phyloP scores from a whole-genome alignment of 2,329 filamentous ascomycete species.

The Dichotomopilus funicola region DNA sequence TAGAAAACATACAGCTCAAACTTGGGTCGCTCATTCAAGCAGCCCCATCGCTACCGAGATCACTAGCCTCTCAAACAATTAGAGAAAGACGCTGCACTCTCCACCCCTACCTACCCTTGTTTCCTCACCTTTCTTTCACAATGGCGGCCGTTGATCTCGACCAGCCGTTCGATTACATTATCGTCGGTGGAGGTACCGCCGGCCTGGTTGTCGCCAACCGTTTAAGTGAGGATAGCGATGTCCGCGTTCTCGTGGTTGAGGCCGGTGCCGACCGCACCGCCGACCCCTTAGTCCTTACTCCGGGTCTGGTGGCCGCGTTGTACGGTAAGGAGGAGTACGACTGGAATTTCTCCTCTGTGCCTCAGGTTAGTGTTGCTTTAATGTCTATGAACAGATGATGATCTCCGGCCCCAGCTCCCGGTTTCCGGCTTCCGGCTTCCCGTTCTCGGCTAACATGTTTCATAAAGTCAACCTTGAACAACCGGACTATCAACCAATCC shows the following conservation, averaged over 20 bases:
- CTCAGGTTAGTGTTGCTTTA: slow-evolving; percentile 26
- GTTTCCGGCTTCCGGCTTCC: neutral
- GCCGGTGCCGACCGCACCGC: slow-evolving; percentile 30
- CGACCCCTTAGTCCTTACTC: slow-evolving; percentile 33
- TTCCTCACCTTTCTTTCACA: neutral
- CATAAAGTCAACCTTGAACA: slow-evolving; percentile 19
- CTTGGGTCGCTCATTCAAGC: neutral
- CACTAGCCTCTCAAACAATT: too few species aligned
- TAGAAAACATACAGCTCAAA: too few species aligned
- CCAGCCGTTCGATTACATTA: slow-evolving; percentile 38
- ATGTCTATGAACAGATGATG: too few species aligned
- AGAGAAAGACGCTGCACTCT: neutral
- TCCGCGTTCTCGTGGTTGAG: slow-evolving; percentile 35
- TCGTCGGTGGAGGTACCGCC: slow-evolving; percentile 45
- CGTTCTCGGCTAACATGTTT: neutral
- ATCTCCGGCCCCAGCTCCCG: neutral
- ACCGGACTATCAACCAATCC: slow-evolving; percentile 28
- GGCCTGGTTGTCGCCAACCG: slow-evolving; percentile 42
- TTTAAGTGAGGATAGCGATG: slow-evolving; percentile 32
- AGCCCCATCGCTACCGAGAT: too few species aligned
- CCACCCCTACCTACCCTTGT: neutral
- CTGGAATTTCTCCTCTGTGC: slow-evolving; percentile 34
- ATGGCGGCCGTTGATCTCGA: slow-evolving; percentile 16
- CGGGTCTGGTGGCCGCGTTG: slow-evolving; percentile 29
- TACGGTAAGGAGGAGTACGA: slow-evolving; percentile 34